Conservation (phyloP, 1,284 basidiomycete species). For the Fomitopsis palustris region DNA sequence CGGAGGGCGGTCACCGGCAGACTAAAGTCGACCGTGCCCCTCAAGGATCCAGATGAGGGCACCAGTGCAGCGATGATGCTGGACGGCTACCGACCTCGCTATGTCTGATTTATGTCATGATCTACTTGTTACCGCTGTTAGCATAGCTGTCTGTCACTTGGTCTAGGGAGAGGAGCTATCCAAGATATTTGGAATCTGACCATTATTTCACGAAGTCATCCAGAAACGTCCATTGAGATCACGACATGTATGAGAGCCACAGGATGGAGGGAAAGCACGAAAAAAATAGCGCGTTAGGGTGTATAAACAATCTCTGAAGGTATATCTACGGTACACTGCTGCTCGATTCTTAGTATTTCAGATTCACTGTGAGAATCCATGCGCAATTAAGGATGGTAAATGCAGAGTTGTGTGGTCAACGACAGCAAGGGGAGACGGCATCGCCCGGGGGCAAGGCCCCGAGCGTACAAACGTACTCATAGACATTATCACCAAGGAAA, state of each 20-base stretch:
- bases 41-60: slow-evolving; percentile 20
- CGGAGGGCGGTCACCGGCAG: slow-evolving; percentile 25
- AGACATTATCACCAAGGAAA: not conserved
- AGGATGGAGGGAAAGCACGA: not conserved
- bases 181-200: not conserved
- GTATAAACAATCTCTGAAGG: not conserved
- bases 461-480: not conserved
- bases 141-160: not conserved
- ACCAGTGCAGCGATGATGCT: slow-evolving; percentile 16
- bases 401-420: not conserved
- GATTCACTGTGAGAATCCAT: not conserved
- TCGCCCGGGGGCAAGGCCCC: not conserved
- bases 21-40: slow-evolving; percentile 24
- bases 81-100: slow-evolving; percentile 30
- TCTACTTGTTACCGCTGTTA: not conserved
- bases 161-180: not conserved
- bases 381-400: not conserved
- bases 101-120: not conserved
- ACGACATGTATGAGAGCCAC: not conserved
- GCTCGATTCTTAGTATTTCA: not conserved
- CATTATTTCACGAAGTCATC: not conserved
- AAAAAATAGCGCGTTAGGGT: not conserved
- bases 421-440: not conserved
- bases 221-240: not conserved
- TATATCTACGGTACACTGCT: not conserved